phyloP scores from a whole-genome alignment of 208 protist species.

The Crithidia thermophila region DNA sequence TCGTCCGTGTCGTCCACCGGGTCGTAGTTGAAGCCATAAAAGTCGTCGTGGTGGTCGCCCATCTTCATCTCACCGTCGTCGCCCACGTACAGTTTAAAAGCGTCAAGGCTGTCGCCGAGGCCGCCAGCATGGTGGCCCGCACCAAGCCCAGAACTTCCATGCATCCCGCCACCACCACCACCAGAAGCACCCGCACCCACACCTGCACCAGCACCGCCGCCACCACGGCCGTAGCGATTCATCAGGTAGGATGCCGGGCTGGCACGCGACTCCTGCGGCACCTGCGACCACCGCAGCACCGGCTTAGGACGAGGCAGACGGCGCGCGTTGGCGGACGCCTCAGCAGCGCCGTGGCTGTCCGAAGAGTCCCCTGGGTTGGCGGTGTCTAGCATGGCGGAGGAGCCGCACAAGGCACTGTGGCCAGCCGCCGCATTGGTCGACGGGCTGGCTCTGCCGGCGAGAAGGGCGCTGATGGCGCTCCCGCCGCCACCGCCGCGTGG shows the following conservation, averaged over 20 bases:
- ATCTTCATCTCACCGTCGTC: slow-evolving; percentile 36
- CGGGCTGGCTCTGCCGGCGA: not conserved
- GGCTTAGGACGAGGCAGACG: slow-evolving; percentile 12
- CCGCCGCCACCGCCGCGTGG: not conserved
- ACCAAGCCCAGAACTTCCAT: not conserved
- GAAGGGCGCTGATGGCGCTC: not conserved
- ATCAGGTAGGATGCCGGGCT: slow-evolving; percentile 4
- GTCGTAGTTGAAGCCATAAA: slow-evolving; percentile 34
- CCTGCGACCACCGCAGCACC: slow-evolving; percentile 22
- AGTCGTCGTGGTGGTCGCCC: slow-evolving; percentile 18
- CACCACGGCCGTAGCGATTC: slow-evolving; percentile 11
- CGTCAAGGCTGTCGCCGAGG: slow-evolving; percentile 29
- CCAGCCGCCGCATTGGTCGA: not conserved
- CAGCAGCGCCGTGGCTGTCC: not conserved
- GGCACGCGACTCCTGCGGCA: slow-evolving; percentile 5
- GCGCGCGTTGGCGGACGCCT: not conserved
- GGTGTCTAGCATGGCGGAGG: no score
- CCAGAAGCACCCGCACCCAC: not conserved
- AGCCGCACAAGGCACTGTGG: not conserved
- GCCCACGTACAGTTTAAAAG: slow-evolving; percentile 31
- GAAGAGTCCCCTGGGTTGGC: no score
- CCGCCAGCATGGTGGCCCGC: not conserved
- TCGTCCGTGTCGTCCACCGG: slow-evolving; percentile 18
- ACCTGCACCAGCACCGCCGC: not conserved
- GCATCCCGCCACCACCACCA: not conserved